Conservation (phyloP, 2,329 filamentous ascomycete genomes). For the Microsporum audouinii region DNA sequence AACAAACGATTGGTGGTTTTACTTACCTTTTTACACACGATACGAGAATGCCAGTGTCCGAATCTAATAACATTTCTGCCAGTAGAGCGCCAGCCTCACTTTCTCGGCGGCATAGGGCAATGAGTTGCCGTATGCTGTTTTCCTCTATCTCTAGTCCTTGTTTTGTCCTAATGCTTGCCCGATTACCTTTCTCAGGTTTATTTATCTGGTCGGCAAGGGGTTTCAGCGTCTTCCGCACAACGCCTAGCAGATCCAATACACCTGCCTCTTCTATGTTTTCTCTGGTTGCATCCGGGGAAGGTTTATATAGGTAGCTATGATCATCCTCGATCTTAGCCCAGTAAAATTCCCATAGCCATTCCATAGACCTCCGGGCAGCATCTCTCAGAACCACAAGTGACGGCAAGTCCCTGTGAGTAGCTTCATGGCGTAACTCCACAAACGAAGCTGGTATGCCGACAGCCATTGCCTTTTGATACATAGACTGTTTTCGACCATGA, state of each 20-base stretch:
- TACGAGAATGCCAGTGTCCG: neutral
- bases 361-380: slow-evolving; percentile 57
- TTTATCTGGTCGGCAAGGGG: neutral
- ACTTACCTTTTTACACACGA: neutral
- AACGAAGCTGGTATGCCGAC: slow-evolving; percentile 51
- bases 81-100: neutral
- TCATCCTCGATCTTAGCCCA: slow-evolving; percentile 48
- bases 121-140: neutral
- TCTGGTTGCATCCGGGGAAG: no score
- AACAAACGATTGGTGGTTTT: neutral
- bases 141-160: neutral
- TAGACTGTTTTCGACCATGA: slow-evolving; percentile 31
- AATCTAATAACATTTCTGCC: neutral
- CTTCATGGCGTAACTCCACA: slow-evolving; percentile 80
- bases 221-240: neutral
- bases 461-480: slow-evolving; percentile 35
- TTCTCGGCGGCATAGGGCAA: neutral
- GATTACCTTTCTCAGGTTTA: no score
- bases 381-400: slow-evolving; percentile 60
- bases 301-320: neutral
- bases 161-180: no score
- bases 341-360: slow-evolving; percentile 84
- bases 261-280: no score
- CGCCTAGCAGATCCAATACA: no score
- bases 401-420: slow-evolving; percentile 79